Base-by-base conservation (phyloP, 2,329 filamentous ascomycete species). In the Fusarium proliferatum region DNA sequence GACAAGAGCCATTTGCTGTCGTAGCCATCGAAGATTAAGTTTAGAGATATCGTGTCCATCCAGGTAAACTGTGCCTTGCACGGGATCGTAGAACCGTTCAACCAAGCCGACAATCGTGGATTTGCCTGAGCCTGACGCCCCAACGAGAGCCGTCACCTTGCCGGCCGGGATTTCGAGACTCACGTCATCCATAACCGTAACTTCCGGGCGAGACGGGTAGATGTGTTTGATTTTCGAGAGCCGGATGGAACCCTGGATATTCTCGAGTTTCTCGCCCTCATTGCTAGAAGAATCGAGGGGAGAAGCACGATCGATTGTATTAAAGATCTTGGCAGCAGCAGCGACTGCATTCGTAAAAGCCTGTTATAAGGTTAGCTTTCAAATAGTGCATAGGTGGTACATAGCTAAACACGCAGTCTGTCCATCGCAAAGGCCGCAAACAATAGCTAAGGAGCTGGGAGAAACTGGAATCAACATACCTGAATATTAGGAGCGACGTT, bases 101-200 rank as follows among this genome's bases (percentile, higher is more conserved):
- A 98, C 91, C 26, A 99, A 86, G 17, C 96, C 96, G 34, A 98
- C 93, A 70, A 98, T 95, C 0, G 96, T 98, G 78, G 93, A 96
- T 84, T 98, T 99, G 53, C 96, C 96, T 43, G 93, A 97, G 16
- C 96, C 96, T 16, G 96, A 98, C 1, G 96, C 94, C 65, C 96
- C 96, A 10, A 99, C 96, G 12, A 99, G 86, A 3, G 96, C 96
- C 5, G 96, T 97, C 23, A 93, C 95, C 84, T 97, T 97, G 26
- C 96, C 95, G 6, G 95, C 93, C 4, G 95, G 94, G 42, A 98
- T 92, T 2, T 88, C 82, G 4, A 99, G 88, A 64, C 86, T 93
- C 64, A 98, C 93, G 72, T 92, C 91, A 46, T 96, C 86, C 91
- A 98, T 96, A 43, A 98, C 93, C 4, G 91, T 89, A 8, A 97